These are phyloP conservation scores for Microcos paniculata DNA, from an alignment of 345 rosid genomes.

Conservation along the genomic window DNA sequence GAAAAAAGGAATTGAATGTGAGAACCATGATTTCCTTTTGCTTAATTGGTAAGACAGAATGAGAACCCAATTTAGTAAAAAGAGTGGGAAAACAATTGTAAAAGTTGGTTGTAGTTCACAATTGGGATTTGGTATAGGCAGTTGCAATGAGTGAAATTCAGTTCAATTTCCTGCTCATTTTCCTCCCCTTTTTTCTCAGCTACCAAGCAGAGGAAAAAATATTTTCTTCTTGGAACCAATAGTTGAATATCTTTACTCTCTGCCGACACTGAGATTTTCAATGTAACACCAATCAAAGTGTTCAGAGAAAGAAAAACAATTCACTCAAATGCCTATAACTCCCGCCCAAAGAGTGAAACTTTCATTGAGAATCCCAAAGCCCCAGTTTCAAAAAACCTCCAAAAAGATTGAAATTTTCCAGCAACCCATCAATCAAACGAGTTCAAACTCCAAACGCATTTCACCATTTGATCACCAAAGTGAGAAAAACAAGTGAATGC, in stretches of 20 bases:
- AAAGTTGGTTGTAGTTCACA: neutral
- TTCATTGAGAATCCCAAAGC: neutral
- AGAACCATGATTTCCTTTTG: neutral
- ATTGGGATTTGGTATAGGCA: neutral
- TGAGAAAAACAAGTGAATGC: neutral
- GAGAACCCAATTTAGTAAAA: constrained; percentile 2
- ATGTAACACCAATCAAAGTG: neutral
- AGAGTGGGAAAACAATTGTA: neutral
- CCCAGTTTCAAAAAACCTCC: neutral
- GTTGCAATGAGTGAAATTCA: neutral
- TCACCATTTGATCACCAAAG: neutral
- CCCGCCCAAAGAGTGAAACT: neutral
- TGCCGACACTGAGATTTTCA: constrained; percentile 17
- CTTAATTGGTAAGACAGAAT: neutral
- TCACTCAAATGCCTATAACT: neutral
- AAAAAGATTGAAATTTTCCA: neutral
- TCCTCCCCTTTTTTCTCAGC: constrained; percentile 3
- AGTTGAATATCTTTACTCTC: neutral
- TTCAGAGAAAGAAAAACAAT: neutral
- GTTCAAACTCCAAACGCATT: neutral
- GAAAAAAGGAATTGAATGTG: neutral
- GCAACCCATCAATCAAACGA: neutral
- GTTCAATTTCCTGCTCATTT: constrained; percentile 5
- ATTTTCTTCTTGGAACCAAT: neutral
- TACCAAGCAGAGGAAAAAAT: constrained; percentile 12